Evolutionary conservation across 768 basidiomycete genomes (phyloP), one percentile per base, ranked within the genome.

Genomic region (Leccinellum luteum): DNA sequence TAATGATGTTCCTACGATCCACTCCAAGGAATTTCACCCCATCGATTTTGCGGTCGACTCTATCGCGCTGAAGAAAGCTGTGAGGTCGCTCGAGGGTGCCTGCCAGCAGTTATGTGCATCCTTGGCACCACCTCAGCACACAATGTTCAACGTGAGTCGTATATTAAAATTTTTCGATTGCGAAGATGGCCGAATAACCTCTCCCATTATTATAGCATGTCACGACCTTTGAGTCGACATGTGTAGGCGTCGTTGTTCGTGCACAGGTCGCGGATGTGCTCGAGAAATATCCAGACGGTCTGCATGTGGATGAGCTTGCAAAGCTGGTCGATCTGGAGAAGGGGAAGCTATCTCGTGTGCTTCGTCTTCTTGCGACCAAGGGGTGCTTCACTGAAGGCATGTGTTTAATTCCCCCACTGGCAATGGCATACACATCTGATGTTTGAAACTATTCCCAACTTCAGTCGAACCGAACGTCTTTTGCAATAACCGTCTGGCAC

Each of bases 401-500:
- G 38, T 4, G n/a, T 10, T 60, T 25, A 41, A 32, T 21, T 3
- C 34, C 43, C 9, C 13, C n/a, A 3, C n/a, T n/a, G n/a, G 17
- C 7, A n/a, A n/a, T n/a, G n/a, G 21, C 25, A 21, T 45, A 54
- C 23, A 23, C 34, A 51, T 56, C 27, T 8, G 10, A 9, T 32
- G 38, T n/a, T 30, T 25, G 14, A 4, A 43, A 54, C 51, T 4
- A 44, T 32, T 4, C 13, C 4, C 48, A 1, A 32, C 21, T 35
- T 32, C 21, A 69, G 72, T 75, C 7, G 50, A 61, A 7, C 63
- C 61, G 5, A 64, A 73, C 19, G 51, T 54, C 0, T 74, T 70
- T 57, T 68, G 70, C 13, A 74, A 74, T 49, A 75, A 70, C 48
- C 74, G 71, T 21, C 58, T 74, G 21, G 73, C 74, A 3, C 63